Conservation (phyloP, 2,329 filamentous ascomycete species). For the Gaeumannomyces tritici region DNA sequence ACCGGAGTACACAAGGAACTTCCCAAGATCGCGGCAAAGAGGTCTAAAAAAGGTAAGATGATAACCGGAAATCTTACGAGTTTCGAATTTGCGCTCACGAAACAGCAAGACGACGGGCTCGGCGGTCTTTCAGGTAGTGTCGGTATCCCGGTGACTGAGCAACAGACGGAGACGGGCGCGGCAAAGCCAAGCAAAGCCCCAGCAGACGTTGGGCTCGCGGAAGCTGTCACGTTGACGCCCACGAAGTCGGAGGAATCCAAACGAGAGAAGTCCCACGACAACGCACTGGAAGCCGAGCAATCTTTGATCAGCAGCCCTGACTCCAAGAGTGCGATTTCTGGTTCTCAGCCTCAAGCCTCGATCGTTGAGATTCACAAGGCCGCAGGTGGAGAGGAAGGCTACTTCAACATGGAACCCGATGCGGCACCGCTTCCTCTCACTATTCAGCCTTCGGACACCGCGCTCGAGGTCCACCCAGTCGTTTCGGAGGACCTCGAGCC, state of each 20-base stretch:
- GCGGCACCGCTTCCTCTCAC: slow-evolving; percentile 8
- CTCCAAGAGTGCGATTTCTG: neutral
- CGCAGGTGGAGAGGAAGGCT: slow-evolving; percentile 9
- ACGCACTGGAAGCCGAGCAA: no score
- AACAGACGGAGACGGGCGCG: neutral
- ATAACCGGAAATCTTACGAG: slow-evolving; percentile 9
- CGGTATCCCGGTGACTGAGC: neutral
- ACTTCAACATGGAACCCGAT: slow-evolving; percentile 14
- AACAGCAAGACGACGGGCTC: neutral
- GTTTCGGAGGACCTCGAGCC: slow-evolving; percentile 9
- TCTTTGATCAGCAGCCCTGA: no score
- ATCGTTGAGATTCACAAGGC: neutral
- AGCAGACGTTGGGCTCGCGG: neutral
- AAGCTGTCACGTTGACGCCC: slow-evolving; percentile 8
- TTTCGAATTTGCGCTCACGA: slow-evolving; percentile 3
- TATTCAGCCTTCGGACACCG: slow-evolving; percentile 2
- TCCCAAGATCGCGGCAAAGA: slow-evolving; percentile 16
- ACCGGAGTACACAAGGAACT: slow-evolving; percentile 8
- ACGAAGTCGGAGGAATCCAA: slow-evolving; percentile 21
- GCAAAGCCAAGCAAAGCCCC: neutral
- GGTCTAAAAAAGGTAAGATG: slow-evolving; percentile 22
- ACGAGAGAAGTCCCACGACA: neutral
- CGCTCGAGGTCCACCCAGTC: slow-evolving; percentile 14
- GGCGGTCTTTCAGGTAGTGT: neutral
- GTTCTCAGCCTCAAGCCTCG: neutral